phyloP scores from a whole-genome alignment of 2,329 filamentous ascomycete genomes.

The Zelopaecilomyces penicillatus region DNA sequence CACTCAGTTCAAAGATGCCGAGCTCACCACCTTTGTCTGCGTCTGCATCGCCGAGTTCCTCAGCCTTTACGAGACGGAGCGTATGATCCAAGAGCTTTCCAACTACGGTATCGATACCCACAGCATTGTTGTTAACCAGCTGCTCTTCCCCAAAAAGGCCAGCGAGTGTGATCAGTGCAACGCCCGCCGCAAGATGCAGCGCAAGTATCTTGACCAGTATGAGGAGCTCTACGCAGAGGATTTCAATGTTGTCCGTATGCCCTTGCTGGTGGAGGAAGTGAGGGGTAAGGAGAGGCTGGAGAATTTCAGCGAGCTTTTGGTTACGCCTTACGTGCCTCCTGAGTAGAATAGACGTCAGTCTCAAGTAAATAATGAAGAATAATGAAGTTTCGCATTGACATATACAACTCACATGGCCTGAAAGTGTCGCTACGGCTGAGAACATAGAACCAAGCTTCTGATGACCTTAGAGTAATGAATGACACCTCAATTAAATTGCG shows the following conservation, averaged over 20 bases:
- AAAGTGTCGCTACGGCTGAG: too few relatives aligned
- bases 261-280: constrained; percentile 88
- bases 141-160: constrained; percentile 80
- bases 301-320: constrained; percentile 79
- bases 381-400: too few relatives aligned
- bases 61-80: constrained; percentile 94
- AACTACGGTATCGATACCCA: constrained; percentile 94
- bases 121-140: constrained; percentile 95
- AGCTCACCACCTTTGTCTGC: constrained; percentile 93
- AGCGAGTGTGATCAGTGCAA: constrained; percentile 93
- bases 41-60: constrained; percentile 98
- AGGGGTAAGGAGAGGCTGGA: constrained; percentile 89
- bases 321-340: constrained; percentile 66
- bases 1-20: constrained; percentile 93
- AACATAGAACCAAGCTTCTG: too few relatives aligned
- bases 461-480: too few relatives aligned
- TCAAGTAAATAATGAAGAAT: too few relatives aligned
- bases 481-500: too few relatives aligned
- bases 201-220: constrained; percentile 98
- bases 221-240: constrained; percentile 92
- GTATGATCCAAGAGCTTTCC: constrained; percentile 97
- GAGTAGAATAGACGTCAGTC: constrained; percentile 20
- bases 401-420: too few relatives aligned
- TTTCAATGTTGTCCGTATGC: constrained; percentile 99
- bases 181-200: constrained; percentile 93